Conservation (phyloP, 306 rosid species). For the Acacia acuminata region DNA sequence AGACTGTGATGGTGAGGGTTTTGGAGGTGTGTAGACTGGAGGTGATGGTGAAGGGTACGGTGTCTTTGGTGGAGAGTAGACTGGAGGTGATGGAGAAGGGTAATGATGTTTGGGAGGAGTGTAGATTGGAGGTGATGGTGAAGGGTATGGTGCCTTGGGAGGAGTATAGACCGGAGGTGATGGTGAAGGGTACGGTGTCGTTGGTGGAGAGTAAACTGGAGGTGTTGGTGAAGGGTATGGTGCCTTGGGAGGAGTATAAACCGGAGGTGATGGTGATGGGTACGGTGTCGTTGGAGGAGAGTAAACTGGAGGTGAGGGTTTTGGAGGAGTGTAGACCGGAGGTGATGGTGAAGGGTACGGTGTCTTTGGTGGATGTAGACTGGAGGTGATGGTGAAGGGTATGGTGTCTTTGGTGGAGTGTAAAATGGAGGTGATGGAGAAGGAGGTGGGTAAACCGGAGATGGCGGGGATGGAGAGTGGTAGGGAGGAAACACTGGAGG, state of each 20-base stretch:
- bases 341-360: too few relatives aligned
- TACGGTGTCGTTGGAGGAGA: not conserved
- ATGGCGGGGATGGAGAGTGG: not conserved
- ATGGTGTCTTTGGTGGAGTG: not conserved
- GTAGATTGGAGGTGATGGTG: too few relatives aligned
- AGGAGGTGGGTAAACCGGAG: not conserved
- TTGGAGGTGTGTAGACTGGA: not conserved
- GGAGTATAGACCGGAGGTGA: too few relatives aligned
- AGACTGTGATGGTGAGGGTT: too few relatives aligned
- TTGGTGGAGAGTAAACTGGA: too few relatives aligned
- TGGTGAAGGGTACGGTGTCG: too few relatives aligned
- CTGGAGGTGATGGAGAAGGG: not conserved
- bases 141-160: too few relatives aligned
- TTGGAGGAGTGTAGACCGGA: not conserved
- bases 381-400: slow-evolving; percentile 19
- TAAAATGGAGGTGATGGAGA: not conserved
- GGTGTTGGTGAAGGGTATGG: not conserved
- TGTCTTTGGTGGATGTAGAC: not conserved
- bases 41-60: not conserved
- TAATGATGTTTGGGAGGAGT: too few relatives aligned
- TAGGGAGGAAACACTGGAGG: slow-evolving; percentile 9
- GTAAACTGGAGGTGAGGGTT: not conserved
- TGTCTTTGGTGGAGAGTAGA: not conserved
- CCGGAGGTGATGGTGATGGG: not conserved
- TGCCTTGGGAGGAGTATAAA: not conserved